Conservation (phyloP, 371 early-diverging fungal species). For the Capniomyces stellatus region DNA sequence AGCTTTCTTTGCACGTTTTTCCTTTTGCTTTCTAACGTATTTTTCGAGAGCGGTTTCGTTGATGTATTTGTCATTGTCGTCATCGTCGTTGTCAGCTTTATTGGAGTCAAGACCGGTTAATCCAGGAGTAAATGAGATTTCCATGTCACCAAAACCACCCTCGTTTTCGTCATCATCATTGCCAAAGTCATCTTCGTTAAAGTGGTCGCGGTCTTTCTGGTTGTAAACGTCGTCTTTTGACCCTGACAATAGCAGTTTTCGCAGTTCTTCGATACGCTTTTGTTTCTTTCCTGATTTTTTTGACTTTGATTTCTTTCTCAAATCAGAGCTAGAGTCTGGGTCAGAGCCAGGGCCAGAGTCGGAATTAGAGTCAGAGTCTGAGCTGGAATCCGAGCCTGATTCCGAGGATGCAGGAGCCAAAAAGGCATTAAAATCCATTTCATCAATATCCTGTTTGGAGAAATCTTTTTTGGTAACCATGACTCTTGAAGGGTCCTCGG, state of each 20-base stretch:
- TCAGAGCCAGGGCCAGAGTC: too few species aligned
- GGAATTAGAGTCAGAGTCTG: too few species aligned
- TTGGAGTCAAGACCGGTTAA: conserved; percentile 19
- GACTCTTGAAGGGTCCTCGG: conserved; percentile 74
- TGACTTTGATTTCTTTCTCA: too few species aligned
- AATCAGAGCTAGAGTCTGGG: too few species aligned
- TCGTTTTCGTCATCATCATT: conserved; percentile 36
- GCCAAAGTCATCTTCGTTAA: conserved; percentile 24
- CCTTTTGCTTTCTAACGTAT: conserved; percentile 67
- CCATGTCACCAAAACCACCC: too few species aligned
- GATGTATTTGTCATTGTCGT: too few species aligned
- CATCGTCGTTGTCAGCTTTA: too few species aligned
- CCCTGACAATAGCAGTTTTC: not conserved
- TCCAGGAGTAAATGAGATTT: conserved; percentile 90
- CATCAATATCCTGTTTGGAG: conserved; percentile 59
- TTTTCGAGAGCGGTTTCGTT: conserved; percentile 70
- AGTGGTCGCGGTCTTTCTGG: not conserved
- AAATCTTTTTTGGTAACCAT: conserved; percentile 62
- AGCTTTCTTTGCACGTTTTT: too few species aligned
- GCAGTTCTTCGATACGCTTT: conserved; percentile 10
- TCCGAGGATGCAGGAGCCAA: conserved; percentile 58
- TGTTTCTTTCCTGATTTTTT: too few species aligned
- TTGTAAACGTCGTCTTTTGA: not conserved
- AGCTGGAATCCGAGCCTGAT: conserved; percentile 38
- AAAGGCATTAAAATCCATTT: conserved; percentile 78